Base-by-base conservation (phyloP, 2,329 filamentous ascomycete genomes). In the Penicillium paneum region DNA sequence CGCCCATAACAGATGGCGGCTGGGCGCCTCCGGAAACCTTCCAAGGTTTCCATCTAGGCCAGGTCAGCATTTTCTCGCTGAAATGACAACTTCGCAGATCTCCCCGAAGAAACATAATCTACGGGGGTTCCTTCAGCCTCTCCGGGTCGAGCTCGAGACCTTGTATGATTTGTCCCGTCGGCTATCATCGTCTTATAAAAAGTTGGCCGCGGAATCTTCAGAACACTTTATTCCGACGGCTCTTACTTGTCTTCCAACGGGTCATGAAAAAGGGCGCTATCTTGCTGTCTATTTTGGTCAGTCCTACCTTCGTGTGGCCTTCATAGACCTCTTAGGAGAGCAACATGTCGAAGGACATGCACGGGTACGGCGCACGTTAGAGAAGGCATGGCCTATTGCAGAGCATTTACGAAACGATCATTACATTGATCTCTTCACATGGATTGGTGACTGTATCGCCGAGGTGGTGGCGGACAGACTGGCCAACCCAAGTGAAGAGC, bases 381-480 rank as follows among this genome's bases (percentile, higher is more conserved):
- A 91, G 68, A 86, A 80, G 60, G 83, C 83, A 50, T 91, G 88
- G 88, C 83, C 87, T 8, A 92, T 92, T 63, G 82, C 81, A 44
- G 84, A 91, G 39, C 83, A 87, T 51, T 73, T 91, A 58, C 91
- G 91, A 67, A 83, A 82, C 61, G 83, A 89, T 62, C 84, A 90
- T 54, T 81, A 86, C 2, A 82, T 87, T 52, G 83, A 83, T 26
- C 76, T 92, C 1, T 92, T 92, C 68, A 74, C 79, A 15, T 92
- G 89, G 88, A 89, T 92, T 60, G 89, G 88, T 34, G 77, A 81
- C 61, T 87, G 86, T 64, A 89, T 92, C 59, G 87, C 86, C 11
- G 78, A 86, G 51, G 87, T 91, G 2, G 83, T 92, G n/a, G 73
- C 73, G 32, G 79, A 84, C 56, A 65, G 70, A 29, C 51, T 76